Evolutionary conservation across 1,139 yeast species (phyloP).

Genomic region (Taphrina betulina): DNA sequence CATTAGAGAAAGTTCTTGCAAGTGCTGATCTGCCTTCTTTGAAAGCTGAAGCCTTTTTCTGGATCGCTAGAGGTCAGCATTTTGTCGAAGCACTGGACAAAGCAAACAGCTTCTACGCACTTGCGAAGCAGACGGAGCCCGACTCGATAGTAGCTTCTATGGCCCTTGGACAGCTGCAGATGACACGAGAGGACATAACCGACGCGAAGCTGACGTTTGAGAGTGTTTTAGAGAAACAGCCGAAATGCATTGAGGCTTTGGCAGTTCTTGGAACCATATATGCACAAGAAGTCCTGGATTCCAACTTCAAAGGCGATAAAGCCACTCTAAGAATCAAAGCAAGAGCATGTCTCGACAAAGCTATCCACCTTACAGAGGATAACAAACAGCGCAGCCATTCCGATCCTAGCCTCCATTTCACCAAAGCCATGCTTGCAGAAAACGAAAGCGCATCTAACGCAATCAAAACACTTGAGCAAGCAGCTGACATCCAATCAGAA

Average conservation of each 20-base stretch:
- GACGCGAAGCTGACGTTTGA: constrained; percentile 88
- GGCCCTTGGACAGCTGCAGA: constrained; percentile 85
- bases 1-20: constrained; percentile 55
- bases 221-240: constrained; percentile 62
- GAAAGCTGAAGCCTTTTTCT: constrained; percentile 74
- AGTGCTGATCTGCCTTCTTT: constrained; percentile 49
- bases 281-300: constrained; percentile 48
- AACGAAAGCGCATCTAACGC: constrained; percentile 47
- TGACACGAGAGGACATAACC: constrained; percentile 67
- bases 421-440: constrained; percentile 51
- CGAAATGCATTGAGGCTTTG: constrained; percentile 71
- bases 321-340: constrained; percentile 37
- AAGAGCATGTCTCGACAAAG: constrained; percentile 61
- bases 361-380: constrained; percentile 57
- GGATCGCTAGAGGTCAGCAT: constrained; percentile 81
- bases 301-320: constrained; percentile 34
- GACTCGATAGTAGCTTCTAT: constrained; percentile 62
- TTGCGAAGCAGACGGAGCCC: constrained; percentile 48
- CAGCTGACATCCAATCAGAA: constrained; percentile 48
- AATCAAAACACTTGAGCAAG: constrained; percentile 55
- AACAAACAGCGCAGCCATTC: constrained; percentile 51
- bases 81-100: constrained; percentile 58
- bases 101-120: constrained; percentile 73
- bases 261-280: constrained; percentile 75
- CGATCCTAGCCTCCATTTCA: constrained; percentile 37